These are phyloP conservation scores for Smallanthus sonchifolius DNA, from an alignment of 129 eudicot genomes.

Conservation along the genomic window DNA sequence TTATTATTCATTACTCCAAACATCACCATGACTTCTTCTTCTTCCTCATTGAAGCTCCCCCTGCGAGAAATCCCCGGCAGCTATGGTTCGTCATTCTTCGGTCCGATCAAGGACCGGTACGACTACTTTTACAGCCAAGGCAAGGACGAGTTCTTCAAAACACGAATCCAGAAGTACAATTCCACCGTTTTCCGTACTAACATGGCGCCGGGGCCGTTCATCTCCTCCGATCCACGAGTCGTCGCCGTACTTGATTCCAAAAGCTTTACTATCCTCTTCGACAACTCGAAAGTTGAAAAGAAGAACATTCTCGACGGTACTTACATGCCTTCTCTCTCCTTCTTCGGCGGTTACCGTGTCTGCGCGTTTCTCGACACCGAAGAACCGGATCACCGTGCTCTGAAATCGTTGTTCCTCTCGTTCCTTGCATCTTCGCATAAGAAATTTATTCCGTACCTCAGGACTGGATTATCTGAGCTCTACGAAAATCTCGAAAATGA, in stretches of 20 bases:
- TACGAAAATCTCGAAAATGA: constrained; percentile 43
- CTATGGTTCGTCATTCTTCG: constrained; percentile 57
- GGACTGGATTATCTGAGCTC: constrained; percentile 19
- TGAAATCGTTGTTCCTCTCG: constrained; percentile 39
- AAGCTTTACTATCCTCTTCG: constrained; percentile 56
- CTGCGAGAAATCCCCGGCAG: constrained; percentile 53
- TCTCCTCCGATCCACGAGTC: constrained; percentile 36
- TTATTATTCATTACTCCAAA: not conserved
- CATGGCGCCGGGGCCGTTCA: constrained; percentile 45
- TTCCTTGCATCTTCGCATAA: constrained; percentile 31
- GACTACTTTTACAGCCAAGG: constrained; percentile 70
- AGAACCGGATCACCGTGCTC: constrained; percentile 38
- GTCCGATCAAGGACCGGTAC: constrained; percentile 49
- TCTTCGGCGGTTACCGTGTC: constrained; percentile 56
- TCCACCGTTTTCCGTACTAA: constrained; percentile 52
- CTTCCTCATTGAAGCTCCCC: constrained; percentile 25
- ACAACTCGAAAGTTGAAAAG: constrained; percentile 59
- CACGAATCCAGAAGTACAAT: constrained; percentile 47
- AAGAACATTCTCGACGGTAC: constrained; percentile 55
- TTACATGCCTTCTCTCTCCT: constrained; percentile 49
- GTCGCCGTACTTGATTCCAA: constrained; percentile 50
- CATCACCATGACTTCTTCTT: constrained; percentile 20
- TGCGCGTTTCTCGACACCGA: constrained; percentile 60
- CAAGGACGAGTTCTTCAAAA: constrained; percentile 44
- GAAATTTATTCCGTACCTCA: constrained; percentile 44